Evolutionary conservation across 495 filamentous ascomycete species (phyloP).

Genomic region (Xylaria intraflava): DNA sequence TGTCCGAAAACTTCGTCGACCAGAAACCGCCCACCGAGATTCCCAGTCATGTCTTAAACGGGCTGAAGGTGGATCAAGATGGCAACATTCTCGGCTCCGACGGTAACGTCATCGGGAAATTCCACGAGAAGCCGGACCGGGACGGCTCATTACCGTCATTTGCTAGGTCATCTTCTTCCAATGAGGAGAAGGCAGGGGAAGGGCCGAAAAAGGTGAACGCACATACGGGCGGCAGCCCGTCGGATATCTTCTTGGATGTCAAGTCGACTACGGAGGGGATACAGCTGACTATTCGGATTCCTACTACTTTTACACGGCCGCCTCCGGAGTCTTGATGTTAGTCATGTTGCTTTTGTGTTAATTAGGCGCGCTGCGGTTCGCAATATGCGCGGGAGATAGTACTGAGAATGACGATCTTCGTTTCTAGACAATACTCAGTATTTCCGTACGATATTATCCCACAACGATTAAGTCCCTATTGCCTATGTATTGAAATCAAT

Average conservation of each 20-base stretch:
- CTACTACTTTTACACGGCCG: slow-evolving; percentile 36
- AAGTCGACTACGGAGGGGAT: slow-evolving; percentile 47
- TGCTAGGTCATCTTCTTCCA: slow-evolving; percentile 3
- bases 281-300: slow-evolving; percentile 45
- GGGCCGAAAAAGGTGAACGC: slow-evolving; percentile 36
- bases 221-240: slow-evolving; percentile 34
- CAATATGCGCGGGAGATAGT: neutral
- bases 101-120: slow-evolving; percentile 40
- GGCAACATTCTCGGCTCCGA: slow-evolving; percentile 40
- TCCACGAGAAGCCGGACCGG: slow-evolving; percentile 33
- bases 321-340: neutral
- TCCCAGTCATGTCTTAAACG: slow-evolving; percentile 33
- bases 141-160: slow-evolving; percentile 12
- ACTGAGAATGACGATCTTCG: too few species aligned
- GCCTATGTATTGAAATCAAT: too few species aligned
- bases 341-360: neutral
- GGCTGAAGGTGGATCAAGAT: slow-evolving; percentile 37
- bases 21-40: slow-evolving; percentile 22
- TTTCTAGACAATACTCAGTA: too few species aligned
- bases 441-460: too few species aligned
- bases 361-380: neutral
- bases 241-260: slow-evolving; percentile 46
- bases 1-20: slow-evolving; percentile 35
- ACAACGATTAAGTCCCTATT: too few species aligned
- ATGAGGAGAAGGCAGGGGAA: slow-evolving; percentile 17